These are phyloP conservation scores for Phytopythium sindhum DNA, from an alignment of 352 stramenopile species.

Conservation along the genomic window DNA sequence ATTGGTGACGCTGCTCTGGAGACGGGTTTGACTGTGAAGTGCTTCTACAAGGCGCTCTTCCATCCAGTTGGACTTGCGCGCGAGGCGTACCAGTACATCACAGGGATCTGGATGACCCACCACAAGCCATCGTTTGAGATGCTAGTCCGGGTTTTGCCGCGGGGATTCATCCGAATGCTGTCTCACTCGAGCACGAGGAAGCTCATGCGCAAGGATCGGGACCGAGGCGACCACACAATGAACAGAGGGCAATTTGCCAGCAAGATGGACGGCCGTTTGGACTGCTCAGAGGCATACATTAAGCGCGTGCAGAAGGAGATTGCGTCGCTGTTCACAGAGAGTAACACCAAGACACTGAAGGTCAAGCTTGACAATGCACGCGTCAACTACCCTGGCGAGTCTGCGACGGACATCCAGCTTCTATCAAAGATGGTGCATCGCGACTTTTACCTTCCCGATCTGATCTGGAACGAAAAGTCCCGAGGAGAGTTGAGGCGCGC, in stretches of 20 bases:
- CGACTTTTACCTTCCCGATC: slow-evolving; percentile 72
- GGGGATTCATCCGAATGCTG: slow-evolving; percentile 78
- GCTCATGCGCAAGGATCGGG: slow-evolving; percentile 53
- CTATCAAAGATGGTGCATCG: slow-evolving; percentile 64
- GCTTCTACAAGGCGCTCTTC: slow-evolving; percentile 72
- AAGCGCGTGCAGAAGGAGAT: slow-evolving; percentile 66
- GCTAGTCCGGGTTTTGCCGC: slow-evolving; percentile 54
- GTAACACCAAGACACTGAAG: slow-evolving; percentile 13
- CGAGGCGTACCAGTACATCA: slow-evolving; percentile 71
- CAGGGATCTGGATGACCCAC: slow-evolving; percentile 72
- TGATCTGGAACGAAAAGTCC: slow-evolving; percentile 73
- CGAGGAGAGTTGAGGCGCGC: slow-evolving; percentile 50
- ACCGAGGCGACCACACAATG: slow-evolving; percentile 9
- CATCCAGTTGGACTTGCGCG: slow-evolving; percentile 47
- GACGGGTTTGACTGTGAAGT: slow-evolving; percentile 49
- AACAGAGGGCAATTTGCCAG: slow-evolving; percentile 23
- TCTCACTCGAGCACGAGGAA: slow-evolving; percentile 55
- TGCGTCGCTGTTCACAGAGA: slow-evolving; percentile 31
- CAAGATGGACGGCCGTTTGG: slow-evolving; percentile 15
- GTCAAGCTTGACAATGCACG: slow-evolving; percentile 48
- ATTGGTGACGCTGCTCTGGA: slow-evolving; percentile 77
- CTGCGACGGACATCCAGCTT: slow-evolving; percentile 56
- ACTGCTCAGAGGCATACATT: slow-evolving; percentile 63
- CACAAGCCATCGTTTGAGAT: slow-evolving; percentile 74
- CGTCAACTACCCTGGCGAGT: slow-evolving; percentile 77